Percentiles rank a stretch among this genome's conserved stretches.
Conservation (phyloP, 352 stramenopile species). For the Phytophthora pluvialis region DNA sequence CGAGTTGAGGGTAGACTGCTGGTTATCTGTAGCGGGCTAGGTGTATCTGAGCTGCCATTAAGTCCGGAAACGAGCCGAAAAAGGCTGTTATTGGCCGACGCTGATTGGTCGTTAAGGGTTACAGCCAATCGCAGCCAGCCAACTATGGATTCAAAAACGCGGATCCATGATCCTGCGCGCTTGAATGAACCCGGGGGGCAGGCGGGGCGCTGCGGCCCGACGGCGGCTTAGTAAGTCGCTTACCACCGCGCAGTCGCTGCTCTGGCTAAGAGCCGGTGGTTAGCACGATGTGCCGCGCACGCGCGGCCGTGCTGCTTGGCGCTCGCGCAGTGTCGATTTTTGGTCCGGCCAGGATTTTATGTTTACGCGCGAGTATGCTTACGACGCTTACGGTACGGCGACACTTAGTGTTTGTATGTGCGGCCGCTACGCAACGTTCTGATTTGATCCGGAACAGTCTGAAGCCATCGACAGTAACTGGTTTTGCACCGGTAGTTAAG, state of each 20-base stretch:
- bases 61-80: conserved; percentile 20
- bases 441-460: conserved; percentile 6
- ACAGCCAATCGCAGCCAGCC: conserved; percentile 21
- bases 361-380: conserved; percentile 1
- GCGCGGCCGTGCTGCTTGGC: background rate
- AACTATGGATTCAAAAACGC: conserved; percentile 6
- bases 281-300: conserved; percentile 18
- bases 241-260: conserved; percentile 10
- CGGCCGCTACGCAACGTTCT: background rate
- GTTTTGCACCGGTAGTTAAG: background rate
- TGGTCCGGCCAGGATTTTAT: conserved; percentile 7
- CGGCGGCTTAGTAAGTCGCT: background rate
- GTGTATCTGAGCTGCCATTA: conserved; percentile 24
- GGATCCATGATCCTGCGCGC: conserved; percentile 13
- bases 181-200: conserved; percentile 23
- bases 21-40: conserved; percentile 17
- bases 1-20: conserved; percentile 13
- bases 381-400: background rate
- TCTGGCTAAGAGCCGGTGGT: conserved; percentile 8
- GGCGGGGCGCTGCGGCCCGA: background rate
- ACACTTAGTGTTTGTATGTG: background rate
- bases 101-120: conserved; percentile 2
- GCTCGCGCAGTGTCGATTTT: background rate
- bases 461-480: background rate
- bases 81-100: background rate